phyloP scores from a whole-genome alignment of 176 grass and related monocot species.

The Oryza longistaminata region DNA sequence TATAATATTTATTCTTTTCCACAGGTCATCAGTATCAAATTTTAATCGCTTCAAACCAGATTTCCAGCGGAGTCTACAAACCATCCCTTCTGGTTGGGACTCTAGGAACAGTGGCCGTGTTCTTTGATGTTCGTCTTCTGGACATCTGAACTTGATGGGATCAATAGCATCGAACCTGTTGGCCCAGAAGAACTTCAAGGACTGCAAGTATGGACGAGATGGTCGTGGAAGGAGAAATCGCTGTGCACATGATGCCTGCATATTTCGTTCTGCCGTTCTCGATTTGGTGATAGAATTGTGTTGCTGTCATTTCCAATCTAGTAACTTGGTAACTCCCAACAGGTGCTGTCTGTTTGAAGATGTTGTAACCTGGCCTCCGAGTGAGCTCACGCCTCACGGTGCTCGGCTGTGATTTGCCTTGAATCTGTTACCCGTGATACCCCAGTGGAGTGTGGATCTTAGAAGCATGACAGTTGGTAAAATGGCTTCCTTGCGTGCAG shows the following conservation, averaged over 20 bases:
- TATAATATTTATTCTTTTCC: constrained; percentile 7
- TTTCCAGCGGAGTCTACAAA: constrained; percentile 37
- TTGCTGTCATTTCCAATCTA: constrained; percentile 3
- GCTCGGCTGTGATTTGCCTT: not conserved
- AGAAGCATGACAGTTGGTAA: constrained; percentile 9
- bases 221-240: constrained; percentile 17
- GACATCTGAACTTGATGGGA: not conserved
- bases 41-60: constrained; percentile 50
- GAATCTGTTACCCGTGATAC: not conserved
- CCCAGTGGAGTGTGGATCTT: not conserved
- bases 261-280: not conserved
- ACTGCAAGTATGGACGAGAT: constrained; percentile 2
- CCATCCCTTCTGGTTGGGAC: constrained; percentile 46
- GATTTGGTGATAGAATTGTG: not conserved
- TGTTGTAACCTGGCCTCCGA: constrained; percentile 11
- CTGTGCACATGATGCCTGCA: not conserved
- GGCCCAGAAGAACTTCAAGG: not conserved
- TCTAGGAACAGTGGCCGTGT: constrained; percentile 31
- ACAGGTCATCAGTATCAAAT: constrained; percentile 41
- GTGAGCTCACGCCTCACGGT: not conserved
- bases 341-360: not conserved
- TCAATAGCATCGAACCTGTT: constrained; percentile 1
- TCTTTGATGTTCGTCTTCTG: constrained; percentile 33
- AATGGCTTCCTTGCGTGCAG: not conserved
- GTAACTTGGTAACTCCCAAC: not conserved